Base-by-base conservation (phyloP, 129 eudicot genomes). In the Artemisia tridentata region DNA sequence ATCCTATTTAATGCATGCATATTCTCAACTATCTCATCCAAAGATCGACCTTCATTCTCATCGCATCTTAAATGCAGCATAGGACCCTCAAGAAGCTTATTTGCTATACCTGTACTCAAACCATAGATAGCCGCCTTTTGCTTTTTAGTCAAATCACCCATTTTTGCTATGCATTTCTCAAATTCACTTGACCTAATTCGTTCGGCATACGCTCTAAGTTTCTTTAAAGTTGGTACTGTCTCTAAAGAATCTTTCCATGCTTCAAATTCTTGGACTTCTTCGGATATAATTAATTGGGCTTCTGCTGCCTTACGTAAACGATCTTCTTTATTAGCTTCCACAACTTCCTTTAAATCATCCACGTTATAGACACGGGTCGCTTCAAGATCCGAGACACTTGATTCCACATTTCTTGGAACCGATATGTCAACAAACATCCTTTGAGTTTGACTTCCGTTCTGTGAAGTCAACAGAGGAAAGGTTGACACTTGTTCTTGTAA, bases 21-120 rank as follows among this genome's bases (percentile, higher is more conserved):
- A 63, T 93, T 93, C 57, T 89, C 98, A 25, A 93, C 82, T 23
- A 86, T 87, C 71, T 89, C 96, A 43, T 48, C 79, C 62, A 87
- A 71, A 51, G 78, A 23, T 7, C 95, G 76, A 4, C 75, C 80
- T 43, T 85, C 96, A 17, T 3, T 69, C 15, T 86, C 96, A 74
- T 87, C 92, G 68, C 91, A 85, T 70, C 95, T 75, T 69, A 93
- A 69, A 70, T 93, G 98, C 60, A 87, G 90, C 96, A 93, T 89
- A 21, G 98, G 98, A 27, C 98, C 98, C 52, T 89, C 95, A n/a
- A 93, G 96, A 43, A 93, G 88, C 74, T 84, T 89, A 82, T 93
- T 93, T 62, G 85, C 88, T 60, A 93, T 89, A 34, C 90, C 90
- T 54, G 65, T 23, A 74, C 95, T 89, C 56, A 93, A 87, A 74